Conservation (phyloP, 495 filamentous ascomycete species). For the Podospora fimiseda region DNA sequence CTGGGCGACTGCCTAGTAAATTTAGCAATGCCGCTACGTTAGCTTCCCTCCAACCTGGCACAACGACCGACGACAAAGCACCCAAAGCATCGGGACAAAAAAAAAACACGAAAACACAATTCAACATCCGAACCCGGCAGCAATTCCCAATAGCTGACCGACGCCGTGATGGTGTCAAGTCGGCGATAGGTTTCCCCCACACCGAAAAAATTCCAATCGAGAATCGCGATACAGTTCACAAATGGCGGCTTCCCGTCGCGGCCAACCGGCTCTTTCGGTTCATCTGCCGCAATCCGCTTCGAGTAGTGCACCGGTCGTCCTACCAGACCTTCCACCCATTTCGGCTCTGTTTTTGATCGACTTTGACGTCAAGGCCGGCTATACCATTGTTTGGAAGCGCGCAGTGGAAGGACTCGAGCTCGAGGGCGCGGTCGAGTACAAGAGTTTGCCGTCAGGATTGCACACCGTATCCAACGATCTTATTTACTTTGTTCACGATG, state of each 20-base stretch:
- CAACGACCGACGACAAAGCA: background rate
- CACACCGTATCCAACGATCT: constrained; percentile 85
- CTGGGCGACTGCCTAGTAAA: background rate
- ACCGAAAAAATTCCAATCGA: background rate
- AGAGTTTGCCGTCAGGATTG: constrained; percentile 83
- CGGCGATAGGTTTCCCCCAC: constrained; percentile 1
- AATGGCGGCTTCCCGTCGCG: constrained; percentile 50
- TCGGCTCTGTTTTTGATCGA: constrained; percentile 78
- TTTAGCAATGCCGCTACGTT: background rate
- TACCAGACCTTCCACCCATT: constrained; percentile 62
- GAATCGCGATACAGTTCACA: constrained; percentile 3
- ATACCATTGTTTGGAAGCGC: constrained; percentile 80
- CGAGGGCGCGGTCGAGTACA: constrained; percentile 89
- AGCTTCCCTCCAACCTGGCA: background rate
- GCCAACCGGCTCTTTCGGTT: constrained; percentile 45
- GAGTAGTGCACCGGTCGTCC: constrained; percentile 22
- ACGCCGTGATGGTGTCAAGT: constrained; percentile 5
- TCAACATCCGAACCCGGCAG: background rate
- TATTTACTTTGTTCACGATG: constrained; percentile 85
- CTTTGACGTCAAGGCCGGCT: constrained; percentile 83
- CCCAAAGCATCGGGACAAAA: background rate
- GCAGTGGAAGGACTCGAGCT: constrained; percentile 67
- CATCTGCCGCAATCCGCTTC: constrained; percentile 29
- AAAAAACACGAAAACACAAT: no score
- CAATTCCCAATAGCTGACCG: background rate